A percentile compares a stretch with the other conserved stretches of the same genome.
phyloP scores from a whole-genome alignment of 2,329 filamentous ascomycete genomes.

The Fusarium dlaminii region DNA sequence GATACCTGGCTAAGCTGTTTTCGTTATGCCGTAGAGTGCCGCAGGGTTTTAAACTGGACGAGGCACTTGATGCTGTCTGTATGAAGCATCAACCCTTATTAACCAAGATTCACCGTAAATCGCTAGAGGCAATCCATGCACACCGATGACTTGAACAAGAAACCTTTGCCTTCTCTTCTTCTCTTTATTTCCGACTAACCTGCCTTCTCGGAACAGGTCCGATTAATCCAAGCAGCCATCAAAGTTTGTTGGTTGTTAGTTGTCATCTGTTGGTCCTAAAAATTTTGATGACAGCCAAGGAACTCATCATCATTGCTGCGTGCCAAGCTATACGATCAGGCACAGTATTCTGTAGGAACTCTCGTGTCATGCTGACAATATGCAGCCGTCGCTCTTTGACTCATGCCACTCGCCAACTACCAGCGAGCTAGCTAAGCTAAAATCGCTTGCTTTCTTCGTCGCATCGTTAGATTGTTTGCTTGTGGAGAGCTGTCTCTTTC shows the following conservation, averaged over 20 bases:
- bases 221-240: conserved; percentile 19
- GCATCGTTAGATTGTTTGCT: not conserved
- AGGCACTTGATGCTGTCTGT: not conserved
- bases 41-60: not conserved
- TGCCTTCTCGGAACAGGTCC: conserved; percentile 17
- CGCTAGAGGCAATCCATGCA: not conserved
- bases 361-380: conserved; percentile 9
- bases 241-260: conserved; percentile 20
- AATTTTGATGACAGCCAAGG: not conserved
- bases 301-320: not conserved
- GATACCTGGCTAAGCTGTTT: not conserved
- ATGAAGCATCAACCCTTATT: not conserved
- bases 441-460: not conserved
- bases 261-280: conserved; percentile 11
- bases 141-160: conserved; percentile 1
- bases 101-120: not conserved
- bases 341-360: not conserved
- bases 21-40: not conserved
- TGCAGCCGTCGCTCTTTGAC: not conserved
- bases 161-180: not conserved
- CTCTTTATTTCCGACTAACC: conserved; percentile 19
- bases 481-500: not conserved
- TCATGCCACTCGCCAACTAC: conserved; percentile 1
- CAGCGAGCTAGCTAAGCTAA: not conserved
- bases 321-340: conserved; percentile 15